Evolutionary conservation across 768 basidiomycete species (phyloP), one percentile per base, ranked within the genome.

Genomic region (Mycena olivaceomarginata): DNA sequence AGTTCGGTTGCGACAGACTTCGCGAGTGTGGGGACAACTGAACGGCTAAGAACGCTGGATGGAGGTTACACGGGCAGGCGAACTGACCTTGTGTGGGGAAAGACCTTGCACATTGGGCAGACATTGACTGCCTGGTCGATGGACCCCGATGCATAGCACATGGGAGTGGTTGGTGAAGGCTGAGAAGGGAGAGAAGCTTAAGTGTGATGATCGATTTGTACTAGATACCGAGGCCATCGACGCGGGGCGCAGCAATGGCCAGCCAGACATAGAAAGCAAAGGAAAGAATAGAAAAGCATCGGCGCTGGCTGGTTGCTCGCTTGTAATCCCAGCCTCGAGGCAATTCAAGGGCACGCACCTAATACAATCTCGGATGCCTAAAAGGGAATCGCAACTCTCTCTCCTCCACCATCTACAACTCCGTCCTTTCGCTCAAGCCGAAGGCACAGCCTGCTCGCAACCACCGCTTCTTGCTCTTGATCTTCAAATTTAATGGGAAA

Each of bases 21-120:
- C 94, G 67, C 91, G 91, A 76, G 91, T 86, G 84, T 96, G 95
- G 48, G 94, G 95, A 83, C 95, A 96, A 79, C 95, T 96, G 81
- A 71, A 56, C 77, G 74, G 70, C 70, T 71, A 77, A 76, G 53
- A 76, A 83, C 22, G 31, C 16, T 45, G 63, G n/a, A 15, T 12
- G 20, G 18, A 82, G 79, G 43, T 22, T 65, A 82, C 81, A 75
- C 76, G 79, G 39, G 78, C 41, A 43, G 25, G 79, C 75, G 60
- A 4, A 46, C 74, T 70, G 66, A 94, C 94, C 92, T 93, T 79
- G 91, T 82, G 86, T 93, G 84, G 83, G 93, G 87, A 88, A 94
- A 96, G 79, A 95, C 94, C 88, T 92, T 94, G 91, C 95, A 96
- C 94, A 96, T 95, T 4, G 94, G 94, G 83, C 95, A 96, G 74